A percentile compares a stretch with the other conserved stretches of the same genome.
These are phyloP conservation scores for Astrothelium subdiscretum DNA, from an alignment of 495 filamentous ascomycete genomes.

Conservation along the genomic window DNA sequence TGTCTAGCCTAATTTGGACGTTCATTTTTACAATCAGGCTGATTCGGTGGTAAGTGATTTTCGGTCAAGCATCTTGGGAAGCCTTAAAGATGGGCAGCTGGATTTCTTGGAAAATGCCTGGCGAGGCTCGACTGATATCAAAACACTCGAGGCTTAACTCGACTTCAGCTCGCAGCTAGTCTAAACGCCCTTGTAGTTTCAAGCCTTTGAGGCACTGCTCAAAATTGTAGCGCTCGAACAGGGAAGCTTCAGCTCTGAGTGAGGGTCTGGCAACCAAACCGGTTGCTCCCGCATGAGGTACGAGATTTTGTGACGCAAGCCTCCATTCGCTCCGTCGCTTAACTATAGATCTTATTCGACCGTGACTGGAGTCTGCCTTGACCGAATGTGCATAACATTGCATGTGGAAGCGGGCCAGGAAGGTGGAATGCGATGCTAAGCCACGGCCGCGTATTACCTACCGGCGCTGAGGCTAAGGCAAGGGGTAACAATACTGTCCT, in stretches of 20 bases:
- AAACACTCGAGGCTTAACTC: not conserved
- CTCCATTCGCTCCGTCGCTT: not conserved
- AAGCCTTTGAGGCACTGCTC: not conserved
- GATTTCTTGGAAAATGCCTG: not conserved
- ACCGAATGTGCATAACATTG: not conserved
- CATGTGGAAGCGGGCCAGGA: not conserved
- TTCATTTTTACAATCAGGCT: constrained; percentile 45
- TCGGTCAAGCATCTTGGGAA: not conserved
- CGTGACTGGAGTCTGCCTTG: not conserved
- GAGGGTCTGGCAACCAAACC: not conserved
- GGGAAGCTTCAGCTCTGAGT: not conserved
- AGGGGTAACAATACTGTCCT: not conserved
- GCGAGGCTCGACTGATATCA: not conserved
- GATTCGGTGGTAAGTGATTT: not conserved
- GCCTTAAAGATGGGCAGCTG: not conserved
- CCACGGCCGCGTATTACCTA: not conserved
- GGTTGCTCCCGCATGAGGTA: not conserved
- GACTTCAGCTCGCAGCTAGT: not conserved
- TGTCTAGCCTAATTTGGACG: constrained; percentile 65
- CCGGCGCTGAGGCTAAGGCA: not conserved
- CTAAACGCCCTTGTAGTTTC: not conserved
- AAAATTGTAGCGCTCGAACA: not conserved
- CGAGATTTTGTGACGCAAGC: not conserved
- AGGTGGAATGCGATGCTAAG: not conserved
- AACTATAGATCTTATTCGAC: not conserved